These are phyloP conservation scores for Dryas integrifolia DNA, from an alignment of 331 rosid genomes.

Conservation along the genomic window DNA sequence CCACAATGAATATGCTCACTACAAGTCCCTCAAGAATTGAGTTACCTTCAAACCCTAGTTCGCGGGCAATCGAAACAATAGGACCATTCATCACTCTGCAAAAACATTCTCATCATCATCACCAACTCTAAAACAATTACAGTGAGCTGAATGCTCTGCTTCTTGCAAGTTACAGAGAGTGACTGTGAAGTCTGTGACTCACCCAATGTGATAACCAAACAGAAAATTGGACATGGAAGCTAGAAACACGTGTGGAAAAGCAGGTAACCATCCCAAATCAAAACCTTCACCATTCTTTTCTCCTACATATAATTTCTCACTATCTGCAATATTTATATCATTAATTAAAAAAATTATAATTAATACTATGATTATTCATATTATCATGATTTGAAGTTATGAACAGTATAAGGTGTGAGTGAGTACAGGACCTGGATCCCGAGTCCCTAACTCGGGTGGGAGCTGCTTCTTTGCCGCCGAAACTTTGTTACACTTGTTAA, in stretches of 20 bases:
- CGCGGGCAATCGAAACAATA: conserved; percentile 74
- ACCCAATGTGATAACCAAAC: conserved; percentile 92
- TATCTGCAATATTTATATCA: conserved; percentile 28
- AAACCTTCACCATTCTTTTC: conserved; percentile 27
- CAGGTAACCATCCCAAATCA: conserved; percentile 66
- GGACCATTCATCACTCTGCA: conserved; percentile 92
- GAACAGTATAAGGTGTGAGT: background rate
- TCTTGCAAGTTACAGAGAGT: background rate
- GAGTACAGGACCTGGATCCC: conserved; percentile 28
- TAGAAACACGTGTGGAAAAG: conserved; percentile 70
- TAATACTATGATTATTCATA: background rate
- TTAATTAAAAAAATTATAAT: background rate
- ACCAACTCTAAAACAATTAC: background rate
- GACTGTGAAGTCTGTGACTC: conserved; percentile 17
- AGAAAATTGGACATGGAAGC: conserved; percentile 83
- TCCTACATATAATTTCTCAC: conserved; percentile 25
- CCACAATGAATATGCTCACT: conserved; percentile 82
- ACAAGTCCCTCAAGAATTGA: conserved; percentile 83
- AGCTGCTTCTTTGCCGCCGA: conserved; percentile 35
- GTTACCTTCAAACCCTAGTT: conserved; percentile 86
- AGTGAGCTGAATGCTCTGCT: background rate
- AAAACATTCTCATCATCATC: background rate
- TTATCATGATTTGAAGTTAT: background rate
- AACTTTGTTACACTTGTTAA: conserved; percentile 6
- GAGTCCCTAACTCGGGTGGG: conserved; percentile 17